These are phyloP conservation scores for Geranium incanum DNA, from an alignment of 441 rosid genomes.

Conservation along the genomic window DNA sequence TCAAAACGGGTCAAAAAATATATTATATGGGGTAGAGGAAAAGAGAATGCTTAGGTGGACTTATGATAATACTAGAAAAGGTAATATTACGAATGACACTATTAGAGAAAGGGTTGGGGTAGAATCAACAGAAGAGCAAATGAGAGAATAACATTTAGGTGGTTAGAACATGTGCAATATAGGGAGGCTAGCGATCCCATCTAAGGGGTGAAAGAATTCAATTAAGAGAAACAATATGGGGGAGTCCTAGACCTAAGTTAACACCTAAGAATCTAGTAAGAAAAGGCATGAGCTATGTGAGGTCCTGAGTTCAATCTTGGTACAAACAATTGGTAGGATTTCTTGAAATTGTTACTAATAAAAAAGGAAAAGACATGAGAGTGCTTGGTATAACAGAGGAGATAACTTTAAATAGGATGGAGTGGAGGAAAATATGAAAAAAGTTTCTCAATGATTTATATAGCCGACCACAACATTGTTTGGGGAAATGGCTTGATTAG, in stretches of 20 bases:
- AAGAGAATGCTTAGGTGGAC: background rate
- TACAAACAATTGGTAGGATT: no score
- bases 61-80: background rate
- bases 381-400: background rate
- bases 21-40: background rate
- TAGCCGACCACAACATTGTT: background rate
- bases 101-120: background rate
- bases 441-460: no score
- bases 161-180: background rate
- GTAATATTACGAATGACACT: background rate
- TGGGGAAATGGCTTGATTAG: background rate
- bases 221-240: background rate
- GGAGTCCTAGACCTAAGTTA: background rate
- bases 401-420: background rate
- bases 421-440: background rate
- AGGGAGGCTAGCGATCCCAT: background rate
- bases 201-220: background rate
- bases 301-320: no score
- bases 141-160: background rate
- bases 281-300: background rate
- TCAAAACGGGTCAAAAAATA: background rate
- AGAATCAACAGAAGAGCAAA: background rate
- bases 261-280: background rate
- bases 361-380: background rate
- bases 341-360: no score